These are phyloP conservation scores for Terfezia claveryi DNA, from an alignment of 495 filamentous ascomycete genomes.

Conservation along the genomic window DNA sequence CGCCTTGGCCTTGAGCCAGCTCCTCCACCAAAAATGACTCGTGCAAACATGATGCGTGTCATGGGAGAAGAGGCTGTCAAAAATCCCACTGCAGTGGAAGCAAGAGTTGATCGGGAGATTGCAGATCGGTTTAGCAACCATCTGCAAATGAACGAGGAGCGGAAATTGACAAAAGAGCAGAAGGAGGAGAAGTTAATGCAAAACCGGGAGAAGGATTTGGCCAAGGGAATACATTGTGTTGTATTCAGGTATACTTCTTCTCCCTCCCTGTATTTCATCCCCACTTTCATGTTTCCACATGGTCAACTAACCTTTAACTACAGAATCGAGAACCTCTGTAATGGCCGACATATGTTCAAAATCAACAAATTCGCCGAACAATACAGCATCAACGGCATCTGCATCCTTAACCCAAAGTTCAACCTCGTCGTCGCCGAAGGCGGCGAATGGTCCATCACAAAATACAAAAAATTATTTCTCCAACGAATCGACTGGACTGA, in stretches of 20 bases:
- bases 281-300: too few species aligned
- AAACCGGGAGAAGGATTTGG: constrained; percentile 73
- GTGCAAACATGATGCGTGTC: constrained; percentile 88
- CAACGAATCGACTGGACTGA: constrained; percentile 90
- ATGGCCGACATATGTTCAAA: constrained; percentile 81
- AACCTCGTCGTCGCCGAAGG: constrained; percentile 83
- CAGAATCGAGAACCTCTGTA: constrained; percentile 54
- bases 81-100: constrained; percentile 92
- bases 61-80: constrained; percentile 94
- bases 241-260: constrained; percentile 40
- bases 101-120: constrained; percentile 76
- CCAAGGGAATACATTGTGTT: constrained; percentile 57
- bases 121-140: constrained; percentile 61
- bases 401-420: constrained; percentile 70
- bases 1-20: constrained; percentile 72
- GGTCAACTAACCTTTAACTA: too few species aligned
- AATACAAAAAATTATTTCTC: constrained; percentile 77
- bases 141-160: constrained; percentile 55
- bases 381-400: constrained; percentile 60
- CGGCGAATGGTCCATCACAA: constrained; percentile 51
- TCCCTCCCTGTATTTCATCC: too few species aligned
- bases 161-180: constrained; percentile 80
- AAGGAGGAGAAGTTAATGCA: constrained; percentile 58
- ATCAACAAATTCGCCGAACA: constrained; percentile 82
- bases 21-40: constrained; percentile 84